A percentile compares a stretch with the other conserved stretches of the same genome.
These are phyloP conservation scores for Aspergillus candidus DNA, from an alignment of 2,329 filamentous ascomycete species.

Conservation along the genomic window DNA sequence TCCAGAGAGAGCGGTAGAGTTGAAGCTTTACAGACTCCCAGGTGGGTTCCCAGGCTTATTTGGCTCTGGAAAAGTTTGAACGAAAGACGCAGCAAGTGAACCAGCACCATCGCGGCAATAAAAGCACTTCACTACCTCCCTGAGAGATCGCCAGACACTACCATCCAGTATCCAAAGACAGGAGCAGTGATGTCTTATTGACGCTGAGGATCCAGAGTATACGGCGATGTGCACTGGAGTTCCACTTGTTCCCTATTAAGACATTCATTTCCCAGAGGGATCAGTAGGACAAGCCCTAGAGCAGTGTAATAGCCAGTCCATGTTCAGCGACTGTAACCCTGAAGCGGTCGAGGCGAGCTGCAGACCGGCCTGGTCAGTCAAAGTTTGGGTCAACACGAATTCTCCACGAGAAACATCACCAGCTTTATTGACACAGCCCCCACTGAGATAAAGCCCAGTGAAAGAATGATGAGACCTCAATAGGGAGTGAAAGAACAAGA, in stretches of 20 bases:
- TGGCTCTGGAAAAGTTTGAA: too few species aligned
- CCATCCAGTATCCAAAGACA: slow-evolving; percentile 2
- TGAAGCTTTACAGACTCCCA: background rate
- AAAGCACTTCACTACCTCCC: background rate
- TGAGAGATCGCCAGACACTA: background rate
- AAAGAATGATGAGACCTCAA: background rate
- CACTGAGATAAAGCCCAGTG: too few species aligned
- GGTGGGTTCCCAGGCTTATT: too few species aligned
- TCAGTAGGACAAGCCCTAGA: too few species aligned
- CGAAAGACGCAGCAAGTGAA: slow-evolving; percentile 7
- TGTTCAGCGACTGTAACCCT: too few species aligned
- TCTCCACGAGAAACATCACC: too few species aligned
- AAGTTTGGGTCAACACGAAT: too few species aligned
- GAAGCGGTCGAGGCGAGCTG: too few species aligned
- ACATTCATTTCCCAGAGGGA: slow-evolving; percentile 5
- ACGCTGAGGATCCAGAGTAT: slow-evolving; percentile 1
- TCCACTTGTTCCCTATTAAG: slow-evolving; percentile 6
- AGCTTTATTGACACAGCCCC: too few species aligned
- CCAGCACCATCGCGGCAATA: slow-evolving; percentile 8
- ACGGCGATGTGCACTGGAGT: slow-evolving; percentile 1
- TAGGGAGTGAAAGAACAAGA: background rate
- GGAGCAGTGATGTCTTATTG: slow-evolving; percentile 10
- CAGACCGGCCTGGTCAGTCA: too few species aligned
- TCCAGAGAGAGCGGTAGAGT: background rate
- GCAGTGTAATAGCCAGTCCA: too few species aligned